Evolutionary conservation across 2,329 filamentous ascomycete species (phyloP).

Genomic region (Monosporascus sp.): DNA sequence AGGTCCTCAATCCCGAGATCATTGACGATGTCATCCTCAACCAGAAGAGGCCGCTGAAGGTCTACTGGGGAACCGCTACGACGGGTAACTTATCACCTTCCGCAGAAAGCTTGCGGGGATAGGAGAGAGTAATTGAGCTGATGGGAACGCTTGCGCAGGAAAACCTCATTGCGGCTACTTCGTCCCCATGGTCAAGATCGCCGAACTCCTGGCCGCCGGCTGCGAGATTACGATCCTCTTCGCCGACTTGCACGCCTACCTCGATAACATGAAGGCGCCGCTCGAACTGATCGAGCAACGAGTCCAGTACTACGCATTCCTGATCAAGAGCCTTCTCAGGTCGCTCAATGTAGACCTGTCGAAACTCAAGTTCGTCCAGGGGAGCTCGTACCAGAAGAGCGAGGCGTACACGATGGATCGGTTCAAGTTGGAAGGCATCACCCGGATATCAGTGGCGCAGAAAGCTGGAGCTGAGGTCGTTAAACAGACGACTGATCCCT

Average conservation of each 20-base stretch:
- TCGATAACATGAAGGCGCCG: constrained; percentile 80
- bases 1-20: constrained; percentile 79
- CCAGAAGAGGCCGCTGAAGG: constrained; percentile 64
- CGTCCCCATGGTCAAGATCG: constrained; percentile 82
- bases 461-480: constrained; percentile 92
- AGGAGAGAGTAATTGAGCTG: neutral
- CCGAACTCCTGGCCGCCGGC: constrained; percentile 77
- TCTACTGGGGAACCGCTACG: constrained; percentile 68
- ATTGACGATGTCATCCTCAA: constrained; percentile 66
- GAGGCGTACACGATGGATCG: constrained; percentile 82
- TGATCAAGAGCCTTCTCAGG: constrained; percentile 69
- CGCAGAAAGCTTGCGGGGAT: neutral
- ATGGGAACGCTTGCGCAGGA: constrained; percentile 57
- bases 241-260: constrained; percentile 70
- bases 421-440: constrained; percentile 71
- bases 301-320: constrained; percentile 75
- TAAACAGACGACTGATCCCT: constrained; percentile 78
- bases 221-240: constrained; percentile 78
- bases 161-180: constrained; percentile 87
- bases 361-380: constrained; percentile 77
- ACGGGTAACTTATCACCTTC: constrained; percentile 3
- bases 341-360: constrained; percentile 74
- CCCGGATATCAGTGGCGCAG: constrained; percentile 58
- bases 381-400: constrained; percentile 73
- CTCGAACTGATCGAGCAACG: constrained; percentile 80